Evolutionary conservation across 2,329 filamentous ascomycete genomes (phyloP).

Genomic region (Diaporthe vaccinii): DNA sequence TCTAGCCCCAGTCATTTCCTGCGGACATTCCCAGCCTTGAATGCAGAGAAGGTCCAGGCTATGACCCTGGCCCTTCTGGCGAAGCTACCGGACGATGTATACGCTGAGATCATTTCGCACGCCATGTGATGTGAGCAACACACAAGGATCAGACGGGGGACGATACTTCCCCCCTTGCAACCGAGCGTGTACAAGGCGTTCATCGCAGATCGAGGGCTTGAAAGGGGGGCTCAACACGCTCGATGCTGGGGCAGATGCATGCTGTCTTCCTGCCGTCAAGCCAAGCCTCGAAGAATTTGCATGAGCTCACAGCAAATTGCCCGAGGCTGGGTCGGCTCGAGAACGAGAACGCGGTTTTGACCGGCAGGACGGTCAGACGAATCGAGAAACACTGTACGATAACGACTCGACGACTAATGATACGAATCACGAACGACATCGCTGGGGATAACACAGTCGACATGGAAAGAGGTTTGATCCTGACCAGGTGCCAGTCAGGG

Average conservation of each 20-base stretch:
- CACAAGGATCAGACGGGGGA: background rate
- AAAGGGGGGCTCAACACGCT: background rate
- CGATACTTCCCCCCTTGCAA: background rate
- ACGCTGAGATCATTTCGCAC: conserved; percentile 89
- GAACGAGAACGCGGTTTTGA: background rate
- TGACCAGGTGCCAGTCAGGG: background rate
- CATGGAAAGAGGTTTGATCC: background rate
- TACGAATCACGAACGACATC: conserved; percentile 16
- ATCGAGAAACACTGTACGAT: conserved; percentile 11
- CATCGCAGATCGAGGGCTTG: background rate
- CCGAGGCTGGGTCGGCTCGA: background rate
- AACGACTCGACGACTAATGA: conserved; percentile 29
- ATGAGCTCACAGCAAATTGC: background rate
- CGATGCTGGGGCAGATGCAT: too few relatives aligned
- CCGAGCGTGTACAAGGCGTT: background rate
- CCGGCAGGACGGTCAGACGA: background rate
- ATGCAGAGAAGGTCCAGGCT: conserved; percentile 86
- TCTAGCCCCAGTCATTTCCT: conserved; percentile 90
- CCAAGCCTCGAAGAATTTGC: background rate
- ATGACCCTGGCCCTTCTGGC: conserved; percentile 88
- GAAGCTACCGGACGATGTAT: conserved; percentile 91
- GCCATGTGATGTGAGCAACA: conserved; percentile 72
- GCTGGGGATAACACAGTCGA: background rate
- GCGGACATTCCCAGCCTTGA: conserved; percentile 86
- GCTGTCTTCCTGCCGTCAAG: too few relatives aligned